phyloP scores from a whole-genome alignment of 352 stramenopile species.

The Phytophthora foliorum region DNA sequence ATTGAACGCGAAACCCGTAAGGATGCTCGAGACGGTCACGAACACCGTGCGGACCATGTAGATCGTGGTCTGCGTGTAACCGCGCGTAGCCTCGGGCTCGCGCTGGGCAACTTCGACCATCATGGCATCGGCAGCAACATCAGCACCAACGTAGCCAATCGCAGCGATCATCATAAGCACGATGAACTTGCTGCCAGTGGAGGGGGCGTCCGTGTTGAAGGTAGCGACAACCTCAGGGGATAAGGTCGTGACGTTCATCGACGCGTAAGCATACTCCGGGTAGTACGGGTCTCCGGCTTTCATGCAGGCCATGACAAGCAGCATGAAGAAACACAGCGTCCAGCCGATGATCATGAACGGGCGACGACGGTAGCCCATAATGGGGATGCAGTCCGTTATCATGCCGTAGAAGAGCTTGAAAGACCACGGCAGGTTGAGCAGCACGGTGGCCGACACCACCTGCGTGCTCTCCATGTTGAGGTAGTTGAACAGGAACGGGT shows the following conservation, averaged over 20 bases:
- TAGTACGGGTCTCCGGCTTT: conserved; percentile 59
- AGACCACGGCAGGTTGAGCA: conserved; percentile 63
- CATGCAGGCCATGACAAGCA: conserved; percentile 55
- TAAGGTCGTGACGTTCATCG: conserved; percentile 26
- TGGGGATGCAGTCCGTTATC: conserved; percentile 59
- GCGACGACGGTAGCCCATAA: conserved; percentile 60
- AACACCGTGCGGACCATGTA: conserved; percentile 55
- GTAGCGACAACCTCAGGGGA: conserved; percentile 35
- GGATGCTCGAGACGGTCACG: conserved; percentile 47
- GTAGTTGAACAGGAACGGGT: conserved; percentile 62
- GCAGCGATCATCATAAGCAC: conserved; percentile 61
- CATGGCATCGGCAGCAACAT: conserved; percentile 52
- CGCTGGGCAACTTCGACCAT: conserved; percentile 56
- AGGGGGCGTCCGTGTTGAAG: conserved; percentile 43
- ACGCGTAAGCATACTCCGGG: conserved; percentile 30
- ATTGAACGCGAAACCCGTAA: conserved; percentile 59
- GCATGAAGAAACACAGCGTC: conserved; percentile 50
- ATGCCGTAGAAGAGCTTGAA: conserved; percentile 71
- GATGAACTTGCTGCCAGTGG: conserved; percentile 52
- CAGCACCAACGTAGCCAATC: conserved; percentile 54
- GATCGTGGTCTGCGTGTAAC: conserved; percentile 45
- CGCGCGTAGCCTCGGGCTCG: conserved; percentile 43
- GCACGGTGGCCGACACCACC: conserved; percentile 45
- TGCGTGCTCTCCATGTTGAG: conserved; percentile 60
- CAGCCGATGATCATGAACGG: conserved; percentile 71